Percentiles rank a stretch among this genome's conserved stretches.
phyloP scores from a whole-genome alignment of 768 basidiomycete species.

The Coprinopsis strossmayeri region DNA sequence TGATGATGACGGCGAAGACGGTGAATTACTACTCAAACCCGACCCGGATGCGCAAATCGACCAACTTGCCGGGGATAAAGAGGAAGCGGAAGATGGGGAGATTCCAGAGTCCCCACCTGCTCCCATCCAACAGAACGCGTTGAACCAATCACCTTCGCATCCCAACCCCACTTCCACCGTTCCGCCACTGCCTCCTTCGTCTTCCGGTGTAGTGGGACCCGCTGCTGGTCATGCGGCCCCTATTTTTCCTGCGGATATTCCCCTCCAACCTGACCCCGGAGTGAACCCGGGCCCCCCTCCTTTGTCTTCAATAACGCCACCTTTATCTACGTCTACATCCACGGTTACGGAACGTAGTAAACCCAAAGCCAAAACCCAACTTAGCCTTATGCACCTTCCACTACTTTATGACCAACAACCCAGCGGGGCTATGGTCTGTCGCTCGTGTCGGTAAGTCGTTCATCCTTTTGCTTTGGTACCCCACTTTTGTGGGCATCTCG shows the following conservation, averaged over 20 bases:
- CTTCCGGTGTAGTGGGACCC: neutral
- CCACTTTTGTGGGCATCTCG: too few species aligned
- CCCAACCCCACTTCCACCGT: too few species aligned
- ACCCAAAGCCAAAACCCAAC: neutral
- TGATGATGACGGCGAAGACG: neutral
- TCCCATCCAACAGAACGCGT: neutral
- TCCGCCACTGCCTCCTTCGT: neutral
- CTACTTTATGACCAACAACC: neutral
- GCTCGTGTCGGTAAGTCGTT: slow-evolving; percentile 4
- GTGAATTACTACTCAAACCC: slow-evolving; percentile 12
- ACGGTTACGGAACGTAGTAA: neutral
- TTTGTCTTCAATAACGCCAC: too few species aligned
- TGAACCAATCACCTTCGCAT: too few species aligned
- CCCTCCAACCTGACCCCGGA: neutral
- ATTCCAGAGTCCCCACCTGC: neutral
- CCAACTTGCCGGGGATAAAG: neutral
- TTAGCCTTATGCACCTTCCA: slow-evolving; percentile 3
- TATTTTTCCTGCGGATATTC: too few species aligned
- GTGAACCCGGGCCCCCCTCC: neutral
- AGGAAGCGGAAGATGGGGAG: neutral
- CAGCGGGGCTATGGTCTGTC: neutral
- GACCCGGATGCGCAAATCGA: neutral
- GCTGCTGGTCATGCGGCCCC: neutral
- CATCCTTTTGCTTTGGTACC: neutral
- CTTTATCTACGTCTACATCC: neutral